These are phyloP conservation scores for Mortierella sp. DNA, from an alignment of 371 early-diverging fungal species.

Conservation along the genomic window DNA sequence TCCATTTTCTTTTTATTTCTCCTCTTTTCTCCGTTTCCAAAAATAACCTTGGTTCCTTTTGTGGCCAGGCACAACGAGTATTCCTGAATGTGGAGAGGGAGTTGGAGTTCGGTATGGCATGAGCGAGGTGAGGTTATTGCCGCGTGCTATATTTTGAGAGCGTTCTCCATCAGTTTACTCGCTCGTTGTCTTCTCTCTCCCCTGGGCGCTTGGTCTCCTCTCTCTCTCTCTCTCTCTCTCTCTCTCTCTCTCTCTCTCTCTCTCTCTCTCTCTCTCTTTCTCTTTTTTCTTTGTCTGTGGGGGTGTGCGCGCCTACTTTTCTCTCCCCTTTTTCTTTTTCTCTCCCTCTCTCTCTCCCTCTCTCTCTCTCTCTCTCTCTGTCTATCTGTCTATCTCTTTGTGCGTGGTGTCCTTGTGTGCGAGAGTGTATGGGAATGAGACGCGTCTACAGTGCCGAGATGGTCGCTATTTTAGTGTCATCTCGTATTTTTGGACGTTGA, in stretches of 20 bases:
- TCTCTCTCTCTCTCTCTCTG: slow-evolving; percentile 5
- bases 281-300: background rate
- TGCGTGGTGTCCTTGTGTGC: background rate
- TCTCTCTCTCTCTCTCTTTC: background rate
- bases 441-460: background rate
- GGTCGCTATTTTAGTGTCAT: background rate
- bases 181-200: slow-evolving; percentile 2
- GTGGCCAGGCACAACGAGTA: background rate
- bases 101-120: too few species aligned
- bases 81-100: too few species aligned
- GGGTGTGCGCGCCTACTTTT: too few species aligned
- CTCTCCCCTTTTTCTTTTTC: background rate
- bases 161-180: too few species aligned
- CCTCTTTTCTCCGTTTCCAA: background rate
- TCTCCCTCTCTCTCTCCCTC: slow-evolving; percentile 4
- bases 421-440: background rate
- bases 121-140: too few species aligned
- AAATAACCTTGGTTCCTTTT: background rate
- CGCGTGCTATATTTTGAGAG: too few species aligned
- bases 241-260: background rate
- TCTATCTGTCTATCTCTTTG: slow-evolving; percentile 2
- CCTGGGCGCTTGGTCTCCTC: background rate
- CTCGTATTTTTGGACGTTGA: slow-evolving; percentile 6
- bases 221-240: background rate
- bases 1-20: background rate